Base-by-base conservation (phyloP, 2,329 filamentous ascomycete species). In the Curvularia hawaiiensis region DNA sequence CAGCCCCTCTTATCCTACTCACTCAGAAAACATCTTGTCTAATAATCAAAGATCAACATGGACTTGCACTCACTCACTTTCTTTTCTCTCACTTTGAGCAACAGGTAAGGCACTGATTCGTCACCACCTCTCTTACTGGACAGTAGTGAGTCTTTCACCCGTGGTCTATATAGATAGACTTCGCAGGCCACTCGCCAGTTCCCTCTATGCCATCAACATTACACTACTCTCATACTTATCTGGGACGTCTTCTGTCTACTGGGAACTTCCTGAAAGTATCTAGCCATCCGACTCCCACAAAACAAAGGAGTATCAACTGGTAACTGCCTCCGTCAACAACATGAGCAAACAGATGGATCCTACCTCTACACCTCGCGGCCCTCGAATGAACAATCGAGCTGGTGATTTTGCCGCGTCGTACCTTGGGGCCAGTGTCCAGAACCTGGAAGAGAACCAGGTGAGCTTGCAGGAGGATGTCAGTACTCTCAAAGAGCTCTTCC, bases 391-490 rank as follows among this genome's bases (percentile, higher is more conserved):
- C 45, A 47, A 26, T 28, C 63, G 65, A 61, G 58, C 66, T 57
- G 66, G 61, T 46, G 38, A 52, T 45, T 39, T 55, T 52, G 50
- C 53, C 2, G 58, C 50, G 14, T 41, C 58, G 12, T 62, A 65
- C 28, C 59, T 71, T 12, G 66, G 67, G 46, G 54, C 60, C 22
- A 61, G 62, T 7, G 20, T 67, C 43, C 24, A 63, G 39, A 63
- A 54, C 30, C 47, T 72, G 12, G 63, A 70, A 50, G 50, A 58
- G 12, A 59, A 56, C 33, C 61, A 68, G 38, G 38, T 7, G 12
- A 56, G 33, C 35, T 38, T 72, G 16, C 60, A 58, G 4, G 46
- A 33, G 9, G 63, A 71, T 8, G 28, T 72, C 26, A 48, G 60
- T 10, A 33, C 30, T 22, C 58, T 72, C 16, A 63, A 60, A 20